A percentile compares a stretch with the other conserved stretches of the same genome.
Conservation (phyloP, 2,329 filamentous ascomycete genomes). For the Neofusicoccum umdonicola region DNA sequence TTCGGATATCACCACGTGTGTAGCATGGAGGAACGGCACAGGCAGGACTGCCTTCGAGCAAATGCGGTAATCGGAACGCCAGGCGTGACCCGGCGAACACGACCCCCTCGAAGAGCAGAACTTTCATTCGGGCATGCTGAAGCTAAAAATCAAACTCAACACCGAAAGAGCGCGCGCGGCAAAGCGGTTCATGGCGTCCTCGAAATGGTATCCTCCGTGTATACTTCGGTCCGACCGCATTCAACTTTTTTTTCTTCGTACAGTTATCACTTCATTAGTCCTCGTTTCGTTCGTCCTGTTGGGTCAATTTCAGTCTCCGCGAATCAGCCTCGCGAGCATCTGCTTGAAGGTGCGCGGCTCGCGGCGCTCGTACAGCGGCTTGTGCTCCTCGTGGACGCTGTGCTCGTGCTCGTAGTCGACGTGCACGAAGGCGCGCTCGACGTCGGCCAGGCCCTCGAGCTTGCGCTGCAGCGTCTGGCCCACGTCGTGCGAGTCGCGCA, state of each 20-base stretch:
- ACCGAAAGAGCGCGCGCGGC: background rate
- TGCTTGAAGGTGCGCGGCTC: slow-evolving; percentile 33
- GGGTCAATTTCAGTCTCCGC: background rate
- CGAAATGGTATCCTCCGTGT: background rate
- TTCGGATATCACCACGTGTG: background rate
- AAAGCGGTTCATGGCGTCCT: background rate
- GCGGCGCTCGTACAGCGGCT: slow-evolving; percentile 37
- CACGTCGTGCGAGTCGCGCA: slow-evolving; percentile 60
- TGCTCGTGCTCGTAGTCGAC: slow-evolving; percentile 47
- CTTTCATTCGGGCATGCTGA: background rate
- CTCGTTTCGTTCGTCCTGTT: background rate
- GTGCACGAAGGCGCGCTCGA: slow-evolving; percentile 50
- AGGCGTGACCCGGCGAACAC: background rate
- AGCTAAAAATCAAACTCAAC: background rate
- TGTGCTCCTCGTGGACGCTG: slow-evolving; percentile 39
- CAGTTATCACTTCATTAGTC: too few species aligned
- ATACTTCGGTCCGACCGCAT: too few species aligned
- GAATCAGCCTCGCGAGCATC: background rate
- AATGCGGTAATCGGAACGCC: background rate
- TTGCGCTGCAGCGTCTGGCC: slow-evolving; percentile 60
- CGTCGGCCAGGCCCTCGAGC: slow-evolving; percentile 49
- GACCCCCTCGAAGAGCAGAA: slow-evolving; percentile 4
- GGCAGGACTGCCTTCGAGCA: background rate
- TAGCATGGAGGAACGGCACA: background rate
- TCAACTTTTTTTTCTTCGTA: too few species aligned